A percentile compares a stretch with the other conserved stretches of the same genome.
phyloP scores from a whole-genome alignment of 225 moss, liverwort and hornwort species.

The Polytrichum commune region DNA sequence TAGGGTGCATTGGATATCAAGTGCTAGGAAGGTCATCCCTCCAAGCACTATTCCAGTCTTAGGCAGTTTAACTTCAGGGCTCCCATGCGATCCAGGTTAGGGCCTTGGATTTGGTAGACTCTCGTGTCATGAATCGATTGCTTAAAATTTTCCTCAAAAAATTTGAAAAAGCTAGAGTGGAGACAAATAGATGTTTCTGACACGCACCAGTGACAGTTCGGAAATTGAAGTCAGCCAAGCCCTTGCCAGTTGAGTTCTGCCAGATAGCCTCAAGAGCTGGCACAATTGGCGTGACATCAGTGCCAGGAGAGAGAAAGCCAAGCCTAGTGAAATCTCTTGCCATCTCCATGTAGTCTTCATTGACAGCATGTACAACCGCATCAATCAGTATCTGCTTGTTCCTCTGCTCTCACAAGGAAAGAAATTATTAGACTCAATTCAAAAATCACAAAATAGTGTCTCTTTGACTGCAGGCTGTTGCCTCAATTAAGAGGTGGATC shows the following conservation, averaged over 20 bases:
- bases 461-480: no score
- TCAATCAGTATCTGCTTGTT: constrained; percentile 99
- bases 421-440: background rate
- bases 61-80: no score
- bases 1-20: no score
- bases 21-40: no score
- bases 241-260: constrained; percentile 98
- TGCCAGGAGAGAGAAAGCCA: constrained; percentile 91
- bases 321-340: constrained; percentile 95
- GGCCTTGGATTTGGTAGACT: no score
- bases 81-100: no score
- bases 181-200: no score
- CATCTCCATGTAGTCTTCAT: constrained; percentile 98
- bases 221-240: constrained; percentile 94
- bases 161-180: no score
- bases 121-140: no score
- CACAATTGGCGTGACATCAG: constrained; percentile 92
- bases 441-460: background rate
- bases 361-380: constrained; percentile 97
- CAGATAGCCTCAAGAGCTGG: constrained; percentile 97
- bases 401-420: constrained; percentile 51
- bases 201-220: constrained; percentile 80
- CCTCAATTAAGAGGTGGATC: no score
- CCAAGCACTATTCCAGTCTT: no score
- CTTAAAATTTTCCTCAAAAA: no score